phyloP scores from a whole-genome alignment of 2,329 filamentous ascomycete species.

The Fusarium protoensiforme region DNA sequence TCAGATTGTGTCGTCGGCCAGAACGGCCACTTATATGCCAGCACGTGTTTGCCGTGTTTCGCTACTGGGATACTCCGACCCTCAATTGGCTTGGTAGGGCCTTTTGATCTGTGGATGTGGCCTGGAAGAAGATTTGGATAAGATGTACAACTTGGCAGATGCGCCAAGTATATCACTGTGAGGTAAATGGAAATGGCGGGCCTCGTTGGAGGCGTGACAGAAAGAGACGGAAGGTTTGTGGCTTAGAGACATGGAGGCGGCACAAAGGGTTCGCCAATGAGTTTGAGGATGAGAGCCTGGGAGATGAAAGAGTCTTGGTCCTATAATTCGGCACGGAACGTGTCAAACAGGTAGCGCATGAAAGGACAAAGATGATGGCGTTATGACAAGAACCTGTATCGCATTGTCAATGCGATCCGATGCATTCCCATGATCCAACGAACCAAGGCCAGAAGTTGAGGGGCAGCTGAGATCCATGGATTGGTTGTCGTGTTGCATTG shows the following conservation, averaged over 20 bases:
- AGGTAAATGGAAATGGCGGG: conserved; percentile 47
- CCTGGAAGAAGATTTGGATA: conserved; percentile 55
- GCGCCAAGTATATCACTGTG: conserved; percentile 26
- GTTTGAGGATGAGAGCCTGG: conserved; percentile 32
- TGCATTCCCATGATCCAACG: conserved; percentile 7
- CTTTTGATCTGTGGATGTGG: background rate
- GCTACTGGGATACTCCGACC: conserved; percentile 37
- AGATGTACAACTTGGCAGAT: conserved; percentile 55
- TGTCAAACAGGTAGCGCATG: conserved; percentile 8
- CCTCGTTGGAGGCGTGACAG: conserved; percentile 45
- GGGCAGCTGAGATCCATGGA: conserved; percentile 25
- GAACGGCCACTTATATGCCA: conserved; percentile 61
- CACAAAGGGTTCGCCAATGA: conserved; percentile 32
- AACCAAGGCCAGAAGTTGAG: conserved; percentile 9
- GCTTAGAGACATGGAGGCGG: conserved; percentile 43
- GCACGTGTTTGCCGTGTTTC: conserved; percentile 54
- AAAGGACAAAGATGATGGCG: conserved; percentile 5
- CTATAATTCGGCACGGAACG: conserved; percentile 39
- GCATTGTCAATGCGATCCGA: background rate
- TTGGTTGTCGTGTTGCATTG: conserved; percentile 30
- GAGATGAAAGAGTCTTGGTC: conserved; percentile 43
- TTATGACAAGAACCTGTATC: conserved; percentile 18
- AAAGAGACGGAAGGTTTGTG: conserved; percentile 42
- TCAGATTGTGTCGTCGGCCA: conserved; percentile 59
- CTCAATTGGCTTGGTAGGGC: background rate